Conservation (phyloP, 2,329 filamentous ascomycete genomes). For the Neoscytalidium dimidiatum region DNA sequence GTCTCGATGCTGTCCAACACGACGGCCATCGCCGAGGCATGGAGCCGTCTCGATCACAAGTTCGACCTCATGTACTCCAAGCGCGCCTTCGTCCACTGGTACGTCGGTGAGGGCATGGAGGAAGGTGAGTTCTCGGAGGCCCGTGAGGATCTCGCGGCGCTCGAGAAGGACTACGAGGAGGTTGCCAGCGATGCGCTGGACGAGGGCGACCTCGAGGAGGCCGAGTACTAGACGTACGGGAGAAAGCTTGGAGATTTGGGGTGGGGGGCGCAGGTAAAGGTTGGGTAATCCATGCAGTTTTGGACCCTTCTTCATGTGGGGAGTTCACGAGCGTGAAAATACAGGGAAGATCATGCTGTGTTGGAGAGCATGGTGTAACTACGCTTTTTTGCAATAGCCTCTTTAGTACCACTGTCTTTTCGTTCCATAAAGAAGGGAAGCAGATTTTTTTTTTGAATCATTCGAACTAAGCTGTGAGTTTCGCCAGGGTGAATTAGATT, state of each 20-base stretch:
- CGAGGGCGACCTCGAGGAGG: conserved; percentile 79
- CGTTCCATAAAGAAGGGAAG: background rate
- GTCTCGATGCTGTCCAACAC: conserved; percentile 99
- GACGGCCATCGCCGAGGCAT: conserved; percentile 96
- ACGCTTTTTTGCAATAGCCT: conserved; percentile 13
- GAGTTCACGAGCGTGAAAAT: conserved; percentile 10
- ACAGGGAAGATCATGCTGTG: conserved; percentile 13
- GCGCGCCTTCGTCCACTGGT: conserved; percentile 99
- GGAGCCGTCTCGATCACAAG: conserved; percentile 94
- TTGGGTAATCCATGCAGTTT: conserved; percentile 15
- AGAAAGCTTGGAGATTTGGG: background rate
- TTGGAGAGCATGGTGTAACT: conserved; percentile 13
- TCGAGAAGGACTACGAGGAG: conserved; percentile 99
- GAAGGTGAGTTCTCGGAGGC: conserved; percentile 99
- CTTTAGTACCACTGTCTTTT: conserved; percentile 12
- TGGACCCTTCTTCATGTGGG: conserved; percentile 11
- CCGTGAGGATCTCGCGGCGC: conserved; percentile 94
- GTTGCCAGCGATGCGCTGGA: conserved; percentile 93
- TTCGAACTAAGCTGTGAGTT: background rate
- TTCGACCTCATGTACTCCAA: conserved; percentile 99
- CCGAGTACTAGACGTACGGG: conserved; percentile 78
- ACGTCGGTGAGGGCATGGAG: conserved; percentile 99
- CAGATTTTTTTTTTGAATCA: background rate
- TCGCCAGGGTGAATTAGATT: background rate
- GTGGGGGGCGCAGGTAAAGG: conserved; percentile 13